These are phyloP conservation scores for Tuber magnatum DNA, from an alignment of 495 filamentous ascomycete species.

Conservation along the genomic window DNA sequence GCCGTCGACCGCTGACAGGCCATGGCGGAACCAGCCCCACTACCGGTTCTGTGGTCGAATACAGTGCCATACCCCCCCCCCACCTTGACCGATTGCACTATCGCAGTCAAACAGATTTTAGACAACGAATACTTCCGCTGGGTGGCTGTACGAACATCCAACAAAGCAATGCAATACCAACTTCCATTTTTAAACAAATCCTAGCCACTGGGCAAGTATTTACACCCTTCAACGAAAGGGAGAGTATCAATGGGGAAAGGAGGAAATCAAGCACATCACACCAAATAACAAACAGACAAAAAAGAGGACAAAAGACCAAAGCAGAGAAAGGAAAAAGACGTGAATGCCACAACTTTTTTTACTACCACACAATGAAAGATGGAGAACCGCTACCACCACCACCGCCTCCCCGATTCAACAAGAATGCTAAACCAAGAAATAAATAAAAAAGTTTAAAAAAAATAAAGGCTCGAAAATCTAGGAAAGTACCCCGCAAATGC, in stretches of 20 bases:
- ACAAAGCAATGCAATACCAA: not conserved
- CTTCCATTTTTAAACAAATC: not conserved
- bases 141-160: not conserved
- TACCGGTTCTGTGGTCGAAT: no score
- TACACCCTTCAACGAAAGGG: not conserved
- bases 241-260: not conserved
- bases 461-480: not conserved
- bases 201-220: slow-evolving; percentile 1
- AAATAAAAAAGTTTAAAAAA: not conserved
- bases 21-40: no score
- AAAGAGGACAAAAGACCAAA: not conserved
- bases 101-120: no score
- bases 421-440: not conserved
- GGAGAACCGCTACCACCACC: not conserved
- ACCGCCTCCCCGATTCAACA: not conserved
- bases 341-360: not conserved
- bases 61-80: no score
- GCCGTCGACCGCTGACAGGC: no score
- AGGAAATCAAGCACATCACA: not conserved
- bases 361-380: not conserved
- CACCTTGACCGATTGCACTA: no score
- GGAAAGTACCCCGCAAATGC: not conserved
- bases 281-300: not conserved
- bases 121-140: no score
- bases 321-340: not conserved